Evolutionary conservation across 306 rosid genomes (phyloP).

Genomic region (Fragaria nilgerrensis): DNA sequence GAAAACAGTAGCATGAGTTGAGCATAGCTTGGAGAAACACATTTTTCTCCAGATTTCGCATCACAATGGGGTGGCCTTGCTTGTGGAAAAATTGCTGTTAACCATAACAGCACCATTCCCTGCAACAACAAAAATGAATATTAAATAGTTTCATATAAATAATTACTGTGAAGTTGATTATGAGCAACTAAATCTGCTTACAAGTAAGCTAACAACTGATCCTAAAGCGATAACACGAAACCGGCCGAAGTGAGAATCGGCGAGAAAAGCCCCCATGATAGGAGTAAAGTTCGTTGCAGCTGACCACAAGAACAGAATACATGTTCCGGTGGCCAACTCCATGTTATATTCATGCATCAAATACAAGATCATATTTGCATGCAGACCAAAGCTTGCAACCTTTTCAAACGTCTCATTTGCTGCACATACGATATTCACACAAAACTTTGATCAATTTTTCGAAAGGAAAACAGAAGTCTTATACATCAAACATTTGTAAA

Average conservation of each 20-base stretch:
- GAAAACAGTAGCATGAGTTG: constrained; percentile 49
- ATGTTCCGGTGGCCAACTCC: constrained; percentile 38
- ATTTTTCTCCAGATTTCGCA: constrained; percentile 9
- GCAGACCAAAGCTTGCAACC: constrained; percentile 66
- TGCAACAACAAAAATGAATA: neutral
- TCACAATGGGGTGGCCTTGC: constrained; percentile 67
- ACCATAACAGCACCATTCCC: constrained; percentile 62
- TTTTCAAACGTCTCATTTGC: constrained; percentile 80
- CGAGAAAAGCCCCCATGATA: constrained; percentile 68
- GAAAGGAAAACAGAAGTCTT: neutral
- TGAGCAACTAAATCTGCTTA: constrained; percentile 25
- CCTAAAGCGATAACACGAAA: constrained; percentile 59
- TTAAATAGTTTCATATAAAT: neutral
- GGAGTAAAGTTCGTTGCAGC: constrained; percentile 47
- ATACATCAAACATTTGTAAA: neutral
- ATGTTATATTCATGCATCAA: constrained; percentile 45
- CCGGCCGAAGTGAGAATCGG: constrained; percentile 72
- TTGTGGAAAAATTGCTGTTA: constrained; percentile 52
- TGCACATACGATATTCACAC: constrained; percentile 24
- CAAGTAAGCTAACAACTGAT: constrained; percentile 45
- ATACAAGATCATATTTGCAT: constrained; percentile 63
- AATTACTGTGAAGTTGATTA: neutral
- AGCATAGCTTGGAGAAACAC: constrained; percentile 29
- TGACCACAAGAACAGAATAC: constrained; percentile 49
- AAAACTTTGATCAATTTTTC: neutral